A percentile compares a stretch with the other conserved stretches of the same genome.
These are phyloP conservation scores for Pichia paraexigua DNA, from an alignment of 805 yeast species.

Conservation along the genomic window DNA sequence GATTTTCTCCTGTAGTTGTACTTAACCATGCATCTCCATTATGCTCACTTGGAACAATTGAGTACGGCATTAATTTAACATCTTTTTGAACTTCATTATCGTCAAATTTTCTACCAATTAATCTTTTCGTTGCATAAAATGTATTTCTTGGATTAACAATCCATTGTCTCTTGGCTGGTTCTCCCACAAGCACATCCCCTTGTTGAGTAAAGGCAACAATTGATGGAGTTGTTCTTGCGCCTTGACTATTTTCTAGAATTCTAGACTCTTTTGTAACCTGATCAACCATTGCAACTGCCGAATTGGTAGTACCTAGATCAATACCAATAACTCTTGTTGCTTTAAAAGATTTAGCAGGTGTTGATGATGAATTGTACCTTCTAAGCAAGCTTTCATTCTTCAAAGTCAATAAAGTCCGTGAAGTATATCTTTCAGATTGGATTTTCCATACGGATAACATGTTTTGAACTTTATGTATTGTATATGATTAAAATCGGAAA, in stretches of 20 bases:
- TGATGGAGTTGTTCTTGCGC: conserved; percentile 82
- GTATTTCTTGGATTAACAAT: conserved; percentile 93
- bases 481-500: background rate
- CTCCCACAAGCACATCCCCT: conserved; percentile 91
- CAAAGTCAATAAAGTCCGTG: background rate
- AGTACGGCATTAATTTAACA: conserved; percentile 79
- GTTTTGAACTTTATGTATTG: background rate
- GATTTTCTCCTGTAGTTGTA: conserved; percentile 56
- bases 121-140: conserved; percentile 87
- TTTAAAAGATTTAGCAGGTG: background rate
- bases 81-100: conserved; percentile 90
- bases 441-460: background rate
- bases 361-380: background rate
- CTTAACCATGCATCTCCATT: conserved; percentile 97
- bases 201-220: conserved; percentile 84
- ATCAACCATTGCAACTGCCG: conserved; percentile 83
- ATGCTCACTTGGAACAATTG: conserved; percentile 60
- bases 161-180: conserved; percentile 94
- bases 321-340: conserved; percentile 64
- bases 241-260: conserved; percentile 73
- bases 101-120: conserved; percentile 87
- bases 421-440: background rate
- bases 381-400: background rate
- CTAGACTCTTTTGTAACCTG: conserved; percentile 52
- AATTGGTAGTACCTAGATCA: conserved; percentile 83